Evolutionary conservation across 495 filamentous ascomycete species (phyloP).

Genomic region (Parmelia sp.): DNA sequence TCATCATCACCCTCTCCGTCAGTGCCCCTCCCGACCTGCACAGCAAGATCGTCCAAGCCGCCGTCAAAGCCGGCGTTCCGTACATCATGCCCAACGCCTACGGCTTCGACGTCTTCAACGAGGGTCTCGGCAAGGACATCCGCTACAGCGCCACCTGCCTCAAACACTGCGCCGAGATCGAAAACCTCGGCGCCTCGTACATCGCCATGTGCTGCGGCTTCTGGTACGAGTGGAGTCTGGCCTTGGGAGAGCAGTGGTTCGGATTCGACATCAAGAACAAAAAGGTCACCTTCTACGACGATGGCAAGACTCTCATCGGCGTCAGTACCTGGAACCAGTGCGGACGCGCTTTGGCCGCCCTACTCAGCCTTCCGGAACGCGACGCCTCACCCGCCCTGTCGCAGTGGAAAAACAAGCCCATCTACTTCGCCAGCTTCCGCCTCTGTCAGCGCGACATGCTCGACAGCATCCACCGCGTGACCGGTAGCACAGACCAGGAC

Average conservation of each 20-base stretch:
- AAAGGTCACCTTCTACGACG: slow-evolving; percentile 42
- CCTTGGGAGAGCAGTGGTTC: slow-evolving; percentile 27
- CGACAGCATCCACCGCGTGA: slow-evolving; percentile 46
- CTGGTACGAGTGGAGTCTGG: slow-evolving; percentile 51
- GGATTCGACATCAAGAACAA: slow-evolving; percentile 43
- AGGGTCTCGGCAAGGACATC: slow-evolving; percentile 33
- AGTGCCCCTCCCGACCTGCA: slow-evolving; percentile 38
- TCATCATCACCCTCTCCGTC: slow-evolving; percentile 55
- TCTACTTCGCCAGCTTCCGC: slow-evolving; percentile 43
- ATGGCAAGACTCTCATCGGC: slow-evolving; percentile 38
- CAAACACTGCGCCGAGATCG: slow-evolving; percentile 32
- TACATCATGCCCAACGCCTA: slow-evolving; percentile 60
- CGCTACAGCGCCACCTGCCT: slow-evolving; percentile 19
- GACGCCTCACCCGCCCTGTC: slow-evolving; percentile 26
- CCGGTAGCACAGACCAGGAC: slow-evolving; percentile 43
- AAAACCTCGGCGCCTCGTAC: slow-evolving; percentile 42
- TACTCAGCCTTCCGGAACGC: slow-evolving; percentile 41
- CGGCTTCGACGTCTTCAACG: slow-evolving; percentile 37
- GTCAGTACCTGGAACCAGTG: slow-evolving; percentile 41
- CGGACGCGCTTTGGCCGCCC: slow-evolving; percentile 39
- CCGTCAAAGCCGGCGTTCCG: slow-evolving; percentile 51
- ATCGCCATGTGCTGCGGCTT: slow-evolving; percentile 43
- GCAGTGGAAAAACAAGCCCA: slow-evolving; percentile 36
- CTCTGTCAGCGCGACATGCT: slow-evolving; percentile 50
- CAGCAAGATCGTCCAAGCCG: slow-evolving; percentile 49